Conservation (phyloP, 2,329 filamentous ascomycete genomes). For the Parastagonospora nodorum region DNA sequence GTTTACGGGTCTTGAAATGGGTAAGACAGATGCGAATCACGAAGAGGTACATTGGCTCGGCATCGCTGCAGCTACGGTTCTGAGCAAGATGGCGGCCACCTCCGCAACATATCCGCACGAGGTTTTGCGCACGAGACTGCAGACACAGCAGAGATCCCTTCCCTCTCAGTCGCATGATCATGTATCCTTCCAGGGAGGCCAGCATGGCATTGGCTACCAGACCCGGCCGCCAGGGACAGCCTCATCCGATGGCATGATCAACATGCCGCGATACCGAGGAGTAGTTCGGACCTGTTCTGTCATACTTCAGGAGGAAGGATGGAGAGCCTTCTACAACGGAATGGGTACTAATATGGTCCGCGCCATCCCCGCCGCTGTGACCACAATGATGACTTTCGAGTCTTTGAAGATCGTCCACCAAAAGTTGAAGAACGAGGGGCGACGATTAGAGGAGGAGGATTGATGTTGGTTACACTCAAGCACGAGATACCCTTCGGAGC, state of each 20-base stretch:
- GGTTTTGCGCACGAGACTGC: conserved; percentile 88
- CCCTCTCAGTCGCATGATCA: conserved; percentile 55
- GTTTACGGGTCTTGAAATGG: conserved; percentile 90
- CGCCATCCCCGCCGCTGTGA: conserved; percentile 91
- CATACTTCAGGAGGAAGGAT: conserved; percentile 89
- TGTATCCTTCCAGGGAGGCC: conserved; percentile 52
- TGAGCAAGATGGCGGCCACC: conserved; percentile 93
- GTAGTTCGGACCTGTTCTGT: conserved; percentile 80
- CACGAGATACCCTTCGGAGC: conserved; percentile 17
- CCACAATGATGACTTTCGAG: conserved; percentile 97
- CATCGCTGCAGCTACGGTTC: conserved; percentile 83
- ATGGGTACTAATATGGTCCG: conserved; percentile 98
- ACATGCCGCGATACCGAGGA: conserved; percentile 69
- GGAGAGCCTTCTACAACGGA: conserved; percentile 94
- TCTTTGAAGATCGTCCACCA: conserved; percentile 64
- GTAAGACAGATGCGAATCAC: conserved; percentile 63
- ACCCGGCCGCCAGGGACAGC: conserved; percentile 51
- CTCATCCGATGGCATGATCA: conserved; percentile 63
- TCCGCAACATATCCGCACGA: conserved; percentile 97
- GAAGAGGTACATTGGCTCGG: conserved; percentile 77
- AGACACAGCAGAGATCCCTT: conserved; percentile 82
- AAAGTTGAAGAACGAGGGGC: conserved; percentile 59
- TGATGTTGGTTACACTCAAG: conserved; percentile 7
- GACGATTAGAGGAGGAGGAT: conserved; percentile 26
- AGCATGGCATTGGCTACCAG: conserved; percentile 46